Evolutionary conservation across 164 flowering plant genomes (phyloP).

Genomic region (Magnolia sinica): DNA sequence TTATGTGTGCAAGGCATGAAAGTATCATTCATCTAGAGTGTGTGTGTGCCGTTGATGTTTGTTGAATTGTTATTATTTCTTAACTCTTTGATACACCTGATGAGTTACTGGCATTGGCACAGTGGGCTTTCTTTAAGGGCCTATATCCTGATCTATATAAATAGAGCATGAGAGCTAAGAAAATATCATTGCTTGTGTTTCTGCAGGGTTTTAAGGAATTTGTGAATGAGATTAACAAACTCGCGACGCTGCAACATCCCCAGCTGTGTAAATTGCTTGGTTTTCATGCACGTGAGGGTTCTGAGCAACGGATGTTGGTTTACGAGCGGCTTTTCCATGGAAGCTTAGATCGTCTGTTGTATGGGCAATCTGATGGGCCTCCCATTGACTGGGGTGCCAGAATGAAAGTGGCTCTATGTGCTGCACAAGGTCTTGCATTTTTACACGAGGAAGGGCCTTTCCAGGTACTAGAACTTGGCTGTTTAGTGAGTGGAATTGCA

Average conservation of each 20-base stretch:
- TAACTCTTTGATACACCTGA: not conserved
- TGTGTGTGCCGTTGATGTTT: too few relatives aligned
- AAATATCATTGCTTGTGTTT: constrained; percentile 1
- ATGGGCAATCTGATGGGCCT: constrained; percentile 85
- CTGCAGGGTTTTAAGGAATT: constrained; percentile 69
- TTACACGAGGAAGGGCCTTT: constrained; percentile 99
- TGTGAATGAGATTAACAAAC: constrained; percentile 60
- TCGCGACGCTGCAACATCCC: constrained; percentile 86
- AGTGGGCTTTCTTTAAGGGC: not conserved
- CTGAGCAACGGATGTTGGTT: constrained; percentile 76
- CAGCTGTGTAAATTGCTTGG: constrained; percentile 90
- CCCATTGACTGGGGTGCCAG: constrained; percentile 88
- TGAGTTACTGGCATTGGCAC: not conserved
- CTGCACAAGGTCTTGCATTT: constrained; percentile 94
- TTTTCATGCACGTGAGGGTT: constrained; percentile 86
- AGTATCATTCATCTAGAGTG: too few relatives aligned
- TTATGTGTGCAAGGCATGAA: too few relatives aligned
- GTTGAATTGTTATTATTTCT: too few relatives aligned
- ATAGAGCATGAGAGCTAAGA: not conserved
- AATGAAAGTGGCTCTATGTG: constrained; percentile 88
- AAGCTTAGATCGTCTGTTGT: constrained; percentile 76
- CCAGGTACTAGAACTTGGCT: constrained; percentile 51
- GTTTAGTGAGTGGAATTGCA: not conserved
- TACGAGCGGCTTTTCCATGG: constrained; percentile 94
- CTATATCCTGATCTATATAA: not conserved